These are phyloP conservation scores for Aureobasidium sp. DNA, from an alignment of 2,329 filamentous ascomycete species.

Conservation along the genomic window DNA sequence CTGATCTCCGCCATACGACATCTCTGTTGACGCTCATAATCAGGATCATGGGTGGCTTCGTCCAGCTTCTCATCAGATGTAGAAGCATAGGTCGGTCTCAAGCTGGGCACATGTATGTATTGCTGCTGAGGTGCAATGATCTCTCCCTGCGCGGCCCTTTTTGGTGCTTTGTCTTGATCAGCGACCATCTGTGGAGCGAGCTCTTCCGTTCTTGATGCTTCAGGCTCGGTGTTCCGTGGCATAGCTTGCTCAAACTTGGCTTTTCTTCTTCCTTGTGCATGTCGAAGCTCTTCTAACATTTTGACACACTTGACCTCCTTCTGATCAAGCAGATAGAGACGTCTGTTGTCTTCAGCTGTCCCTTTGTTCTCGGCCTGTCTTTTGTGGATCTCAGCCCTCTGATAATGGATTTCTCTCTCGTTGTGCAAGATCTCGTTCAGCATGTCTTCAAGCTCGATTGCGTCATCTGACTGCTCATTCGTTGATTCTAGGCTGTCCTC, in stretches of 20 bases:
- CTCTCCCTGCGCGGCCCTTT: neutral
- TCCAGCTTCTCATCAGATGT: no score
- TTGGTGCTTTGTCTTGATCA: neutral
- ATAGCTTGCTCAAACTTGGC: neutral
- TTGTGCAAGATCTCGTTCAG: neutral
- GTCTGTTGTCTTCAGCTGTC: neutral
- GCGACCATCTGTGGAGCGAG: neutral
- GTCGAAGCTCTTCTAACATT: neutral
- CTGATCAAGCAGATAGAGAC: neutral
- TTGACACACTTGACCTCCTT: neutral
- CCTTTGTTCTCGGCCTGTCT: neutral
- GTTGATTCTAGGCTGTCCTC: neutral
- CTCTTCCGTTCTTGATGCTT: no score
- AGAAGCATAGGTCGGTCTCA: neutral
- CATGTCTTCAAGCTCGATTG: neutral
- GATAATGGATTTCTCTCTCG: neutral
- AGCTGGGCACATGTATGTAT: neutral
- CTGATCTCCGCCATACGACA: neutral
- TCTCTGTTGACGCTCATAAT: neutral
- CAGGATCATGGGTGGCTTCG: neutral
- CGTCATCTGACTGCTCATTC: neutral
- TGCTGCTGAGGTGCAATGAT: neutral
- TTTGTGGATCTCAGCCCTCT: neutral
- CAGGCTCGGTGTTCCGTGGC: no score
- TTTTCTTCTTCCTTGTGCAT: neutral